Percentiles rank a stretch among this genome's conserved stretches.
These are phyloP conservation scores for Leishmania tarentolae DNA, from an alignment of 208 protist genomes.

Conservation along the genomic window DNA sequence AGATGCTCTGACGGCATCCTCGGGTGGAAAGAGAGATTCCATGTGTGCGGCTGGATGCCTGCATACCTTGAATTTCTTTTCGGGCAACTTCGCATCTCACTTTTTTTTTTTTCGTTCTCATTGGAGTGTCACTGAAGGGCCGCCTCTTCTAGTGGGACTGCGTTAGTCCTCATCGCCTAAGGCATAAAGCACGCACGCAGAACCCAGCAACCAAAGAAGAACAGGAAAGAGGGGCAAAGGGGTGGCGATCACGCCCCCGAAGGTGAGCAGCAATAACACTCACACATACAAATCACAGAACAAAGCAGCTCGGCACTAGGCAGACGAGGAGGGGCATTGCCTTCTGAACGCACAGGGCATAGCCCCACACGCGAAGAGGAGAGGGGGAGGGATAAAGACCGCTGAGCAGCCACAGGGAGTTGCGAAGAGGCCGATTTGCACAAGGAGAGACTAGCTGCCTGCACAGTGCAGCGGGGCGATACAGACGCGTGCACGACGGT, in stretches of 20 bases:
- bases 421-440: neutral
- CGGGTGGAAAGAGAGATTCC: neutral
- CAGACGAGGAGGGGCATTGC: neutral
- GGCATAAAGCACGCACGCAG: neutral
- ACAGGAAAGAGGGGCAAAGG: neutral
- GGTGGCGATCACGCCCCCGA: neutral
- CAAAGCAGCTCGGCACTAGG: neutral
- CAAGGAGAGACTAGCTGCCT: neutral
- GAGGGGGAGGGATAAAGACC: neutral
- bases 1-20: neutral
- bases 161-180: neutral
- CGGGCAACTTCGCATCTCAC: neutral
- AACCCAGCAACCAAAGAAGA: neutral
- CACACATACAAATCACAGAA: neutral
- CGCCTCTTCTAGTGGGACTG: neutral
- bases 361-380: neutral
- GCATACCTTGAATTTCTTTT: neutral
- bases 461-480: neutral
- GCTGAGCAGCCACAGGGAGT: neutral
- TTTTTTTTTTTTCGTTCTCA: neutral
- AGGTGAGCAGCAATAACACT: neutral
- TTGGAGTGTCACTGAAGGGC: neutral
- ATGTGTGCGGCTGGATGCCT: neutral
- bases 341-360: neutral
- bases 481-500: neutral